Base-by-base conservation (phyloP, 345 rosid genomes). In the Odontarrhena argentea region DNA sequence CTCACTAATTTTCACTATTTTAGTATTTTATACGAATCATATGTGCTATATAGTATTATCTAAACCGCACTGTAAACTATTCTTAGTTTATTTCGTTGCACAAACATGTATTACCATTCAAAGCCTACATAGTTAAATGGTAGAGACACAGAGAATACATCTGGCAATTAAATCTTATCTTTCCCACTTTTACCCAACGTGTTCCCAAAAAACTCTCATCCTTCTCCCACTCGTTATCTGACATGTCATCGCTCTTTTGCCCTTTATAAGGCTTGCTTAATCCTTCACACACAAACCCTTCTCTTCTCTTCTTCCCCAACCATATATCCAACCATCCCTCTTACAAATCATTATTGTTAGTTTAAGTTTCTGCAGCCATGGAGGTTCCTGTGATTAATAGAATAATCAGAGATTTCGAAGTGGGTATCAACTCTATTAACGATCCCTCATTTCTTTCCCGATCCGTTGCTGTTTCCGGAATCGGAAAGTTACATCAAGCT, bases 301-400 rank as follows among this genome's bases (percentile, higher is more conserved):
- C 40, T 58, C n/a, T 42, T 48, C n/a, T 34, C 56, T 10, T 25
- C 30, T 9, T 32, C 36, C 7, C 36, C 43, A 34, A 9, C 36
- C 47, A 32, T 28, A 28, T 18, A 18, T 18, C 22, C 22, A 18
- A 0, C 22, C 22, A 18, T 18, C 22, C 22, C 22, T 18, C 22
- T 18, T 18, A 18, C 22, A 18, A 18, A 18, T 18, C 22, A 18
- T 18, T 18, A 18, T 18, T 18, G 22, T 18, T 47, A 8, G 3
- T 49, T 15, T 8, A 1, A 35, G 11, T 30, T 34, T 18, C 8
- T 1, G 6, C 4, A 36, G 12, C 18, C 12, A 88, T 92, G 96
- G 96, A 89, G 67, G 82, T 89, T 34, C 87, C 92, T 0, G 81
- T 89, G 40, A 73, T 86, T 46, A 81, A 85, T 53, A 78, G 89